Base-by-base conservation (phyloP, 352 stramenopile species). In the Halophytophthora batemanensis region DNA sequence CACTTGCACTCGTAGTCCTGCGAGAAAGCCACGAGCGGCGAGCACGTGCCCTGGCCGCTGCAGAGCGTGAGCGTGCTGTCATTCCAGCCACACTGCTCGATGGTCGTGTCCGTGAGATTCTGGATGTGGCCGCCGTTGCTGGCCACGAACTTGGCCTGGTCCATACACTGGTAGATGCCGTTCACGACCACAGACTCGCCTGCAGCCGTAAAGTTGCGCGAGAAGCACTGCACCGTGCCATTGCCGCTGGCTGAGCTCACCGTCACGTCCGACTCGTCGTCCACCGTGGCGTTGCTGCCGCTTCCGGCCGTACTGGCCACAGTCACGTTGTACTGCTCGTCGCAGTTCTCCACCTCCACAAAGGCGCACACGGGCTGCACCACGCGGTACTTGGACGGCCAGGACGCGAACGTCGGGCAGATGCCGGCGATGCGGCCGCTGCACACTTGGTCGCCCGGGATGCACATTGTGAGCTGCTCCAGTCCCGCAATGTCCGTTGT, bases 161-260 rank as follows among this genome's bases (percentile, higher is more conserved):
- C 79, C 17, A 87, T 54, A 48, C 82, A 92, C 59, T 87, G 69
- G 63, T 92, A 90, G 40, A 87, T 87, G 39, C 82, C 82, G 38
- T 83, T 83, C 15, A 90, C 64, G 14, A 75, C 60, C 22, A 77
- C 64, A 21, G 48, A 75, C 12, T 66, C 46, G 47, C 60, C 51
- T 44, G 70, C 70, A 42, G 50, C 59, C 2, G 74, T 84, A 53
- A 92, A 90, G 48, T 77, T 90, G 42, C 66, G 69, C 46, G 63
- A 61, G 57, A 78, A 90, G 53, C 82, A 92, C 41, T 92, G 74
- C 36, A 89, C 78, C 0, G 66, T 87, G 13, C 52, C 58, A n/a
- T 54, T 59, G 18, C 43, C 50, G 29, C 59, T 73, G 34, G 54
- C 55, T 3, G 23, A 29, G 15, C 50, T 69, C 8, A 69, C 21